Base-by-base conservation (phyloP, 2,329 filamentous ascomycete species). In the Raffaelea albimanens region DNA sequence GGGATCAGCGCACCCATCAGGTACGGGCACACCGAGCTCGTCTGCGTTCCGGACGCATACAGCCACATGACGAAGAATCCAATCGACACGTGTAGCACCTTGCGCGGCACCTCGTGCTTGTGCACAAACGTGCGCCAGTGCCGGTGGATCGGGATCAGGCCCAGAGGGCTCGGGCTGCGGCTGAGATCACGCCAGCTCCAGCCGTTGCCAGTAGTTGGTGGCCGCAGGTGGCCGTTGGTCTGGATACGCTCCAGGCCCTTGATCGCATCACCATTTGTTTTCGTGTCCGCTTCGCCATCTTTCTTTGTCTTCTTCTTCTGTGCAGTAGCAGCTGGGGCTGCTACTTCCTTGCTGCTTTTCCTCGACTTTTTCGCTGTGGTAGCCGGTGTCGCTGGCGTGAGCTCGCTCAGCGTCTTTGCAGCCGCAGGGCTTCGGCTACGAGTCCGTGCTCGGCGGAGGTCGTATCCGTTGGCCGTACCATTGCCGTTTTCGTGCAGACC, bases 51-150 rank as follows among this genome's bases (percentile, higher is more conserved):
- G 22, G 76, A 80, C 44, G 80, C 73, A 65, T 97, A 98, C 34
- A 97, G 77, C 70, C 83, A 86, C 41, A 95, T 76, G 19, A 91
- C 88, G 51, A 97, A 75, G 69, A 97, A 97, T 47, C 93, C 93
- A 61, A 98, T 98, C 43, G 90, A 96, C 49, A 97, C 87, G 63
- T 98, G 93, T 34, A 98, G 75, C 38, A 82, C 71, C 66, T 98
- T 98, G 58, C 93, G 84, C 10, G 93, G 93, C 46, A 98, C 90
- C 68, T 98, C 93, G 66, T 98, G 91, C 59, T 88, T 89, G 74
- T 98, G 93, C 53, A 95, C 87, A 61, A 98, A 89, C 23, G 78
- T 85, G 57, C 88, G 80, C 78, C 93, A 98, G 61, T 93, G 85
- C 51, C 87, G 76, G 65, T 98, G 93, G 58, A 98, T 91, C 2